Evolutionary conservation across 306 rosid species (phyloP).

Genomic region (Vigna radiata): DNA sequence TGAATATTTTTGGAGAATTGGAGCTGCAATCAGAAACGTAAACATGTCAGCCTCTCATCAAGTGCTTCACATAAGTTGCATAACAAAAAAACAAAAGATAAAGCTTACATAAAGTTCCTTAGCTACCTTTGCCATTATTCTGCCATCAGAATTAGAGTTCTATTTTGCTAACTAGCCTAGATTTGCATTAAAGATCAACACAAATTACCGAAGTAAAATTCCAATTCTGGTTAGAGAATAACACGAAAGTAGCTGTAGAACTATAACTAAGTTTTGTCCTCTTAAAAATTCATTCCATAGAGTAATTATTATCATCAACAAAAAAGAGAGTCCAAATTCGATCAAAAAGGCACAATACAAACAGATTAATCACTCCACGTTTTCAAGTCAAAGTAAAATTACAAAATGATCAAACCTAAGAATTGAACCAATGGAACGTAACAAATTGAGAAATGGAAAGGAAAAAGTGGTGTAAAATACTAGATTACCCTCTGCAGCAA

Average conservation of each 20-base stretch:
- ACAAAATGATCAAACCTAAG: background rate
- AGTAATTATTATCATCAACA: too few species aligned
- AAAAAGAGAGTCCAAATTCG: background rate
- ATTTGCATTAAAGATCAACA: background rate
- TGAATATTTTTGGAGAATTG: conserved; percentile 68
- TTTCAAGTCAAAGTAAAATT: background rate
- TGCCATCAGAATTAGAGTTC: background rate
- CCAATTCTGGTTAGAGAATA: background rate
- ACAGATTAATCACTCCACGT: background rate
- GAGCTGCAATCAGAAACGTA: conserved; percentile 55
- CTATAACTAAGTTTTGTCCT: background rate
- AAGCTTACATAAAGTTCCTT: background rate
- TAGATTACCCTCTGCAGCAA: conserved; percentile 80
- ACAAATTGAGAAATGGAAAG: background rate
- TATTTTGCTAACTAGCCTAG: background rate
- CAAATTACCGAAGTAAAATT: background rate
- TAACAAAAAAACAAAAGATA: background rate
- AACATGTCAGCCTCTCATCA: conserved; percentile 28
- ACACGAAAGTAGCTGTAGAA: background rate
- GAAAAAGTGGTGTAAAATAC: background rate
- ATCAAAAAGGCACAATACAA: background rate
- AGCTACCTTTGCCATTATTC: background rate
- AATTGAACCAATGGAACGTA: background rate
- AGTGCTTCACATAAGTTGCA: background rate
- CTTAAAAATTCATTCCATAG: background rate